These are phyloP conservation scores for Candida broadrunensis DNA, from an alignment of 805 yeast species.

Conservation along the genomic window DNA sequence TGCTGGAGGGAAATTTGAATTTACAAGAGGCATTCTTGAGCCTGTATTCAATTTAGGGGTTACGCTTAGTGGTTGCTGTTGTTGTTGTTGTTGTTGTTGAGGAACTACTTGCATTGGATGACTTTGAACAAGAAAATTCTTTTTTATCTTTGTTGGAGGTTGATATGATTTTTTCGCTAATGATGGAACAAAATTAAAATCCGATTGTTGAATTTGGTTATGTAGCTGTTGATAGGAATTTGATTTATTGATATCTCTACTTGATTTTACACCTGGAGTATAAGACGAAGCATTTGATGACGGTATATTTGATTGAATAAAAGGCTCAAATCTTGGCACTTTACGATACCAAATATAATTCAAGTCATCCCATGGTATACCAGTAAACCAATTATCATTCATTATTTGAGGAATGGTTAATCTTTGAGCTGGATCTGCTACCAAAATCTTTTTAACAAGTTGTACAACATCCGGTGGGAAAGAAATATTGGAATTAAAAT, in stretches of 20 bases:
- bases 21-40: neutral
- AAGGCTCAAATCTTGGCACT: conserved; percentile 26
- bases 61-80: neutral
- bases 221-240: conserved; percentile 37
- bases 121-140: conserved; percentile 5
- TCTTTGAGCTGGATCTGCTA: conserved; percentile 30
- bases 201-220: conserved; percentile 33
- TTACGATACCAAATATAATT: conserved; percentile 37
- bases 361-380: conserved; percentile 39
- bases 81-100: conserved; percentile 3
- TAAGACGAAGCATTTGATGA: conserved; percentile 4
- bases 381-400: conserved; percentile 33
- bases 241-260: conserved; percentile 35
- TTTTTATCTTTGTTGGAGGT: conserved; percentile 33
- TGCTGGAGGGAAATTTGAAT: neutral
- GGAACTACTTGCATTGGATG: neutral
- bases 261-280: conserved; percentile 27
- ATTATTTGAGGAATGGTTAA: conserved; percentile 32
- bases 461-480: conserved; percentile 26
- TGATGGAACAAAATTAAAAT: conserved; percentile 30
- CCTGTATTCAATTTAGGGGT: neutral
- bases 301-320: conserved; percentile 3
- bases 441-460: conserved; percentile 30
- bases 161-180: conserved; percentile 28
- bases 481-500: conserved; percentile 32